These are phyloP conservation scores for Trichoderma reesei DNA, from an alignment of 495 filamentous ascomycete genomes.

Conservation along the genomic window DNA sequence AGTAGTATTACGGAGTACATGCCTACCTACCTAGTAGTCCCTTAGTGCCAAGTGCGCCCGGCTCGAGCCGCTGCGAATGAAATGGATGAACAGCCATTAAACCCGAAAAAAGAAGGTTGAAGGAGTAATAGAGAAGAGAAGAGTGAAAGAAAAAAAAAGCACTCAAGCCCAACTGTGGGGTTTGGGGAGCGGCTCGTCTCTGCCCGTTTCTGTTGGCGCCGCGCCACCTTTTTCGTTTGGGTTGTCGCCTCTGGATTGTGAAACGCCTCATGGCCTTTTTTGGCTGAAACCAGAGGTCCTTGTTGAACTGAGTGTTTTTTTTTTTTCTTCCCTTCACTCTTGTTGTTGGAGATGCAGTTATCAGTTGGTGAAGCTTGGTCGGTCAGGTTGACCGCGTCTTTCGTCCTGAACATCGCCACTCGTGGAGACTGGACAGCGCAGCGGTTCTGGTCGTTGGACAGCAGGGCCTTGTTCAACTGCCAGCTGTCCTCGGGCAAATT, in stretches of 20 bases:
- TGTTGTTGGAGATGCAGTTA: no score
- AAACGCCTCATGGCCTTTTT: not conserved
- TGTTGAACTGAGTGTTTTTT: not conserved
- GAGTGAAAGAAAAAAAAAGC: not conserved
- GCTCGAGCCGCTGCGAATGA: not conserved
- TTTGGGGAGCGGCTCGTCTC: slow-evolving; percentile 5
- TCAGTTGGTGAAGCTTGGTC: no score
- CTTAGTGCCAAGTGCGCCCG: not conserved
- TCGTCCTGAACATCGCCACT: not conserved
- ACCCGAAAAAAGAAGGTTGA: no score
- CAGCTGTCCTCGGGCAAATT: not conserved
- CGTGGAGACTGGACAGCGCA: not conserved
- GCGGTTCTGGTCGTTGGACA: not conserved
- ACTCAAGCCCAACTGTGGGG: slow-evolving; percentile 7
- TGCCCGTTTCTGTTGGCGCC: slow-evolving; percentile 5
- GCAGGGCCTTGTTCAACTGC: not conserved
- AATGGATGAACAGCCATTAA: no score
- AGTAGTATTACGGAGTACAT: no score
- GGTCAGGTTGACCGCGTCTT: no score
- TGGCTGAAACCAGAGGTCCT: slow-evolving; percentile 6
- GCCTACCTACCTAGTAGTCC: no score
- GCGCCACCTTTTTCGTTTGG: not conserved
- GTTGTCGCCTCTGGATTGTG: not conserved
- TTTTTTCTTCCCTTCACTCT: not conserved
- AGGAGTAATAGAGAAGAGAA: not conserved